Evolutionary conservation across 768 basidiomycete species (phyloP), one percentile per base, ranked within the genome.

Genomic region (Suillus decipiens): DNA sequence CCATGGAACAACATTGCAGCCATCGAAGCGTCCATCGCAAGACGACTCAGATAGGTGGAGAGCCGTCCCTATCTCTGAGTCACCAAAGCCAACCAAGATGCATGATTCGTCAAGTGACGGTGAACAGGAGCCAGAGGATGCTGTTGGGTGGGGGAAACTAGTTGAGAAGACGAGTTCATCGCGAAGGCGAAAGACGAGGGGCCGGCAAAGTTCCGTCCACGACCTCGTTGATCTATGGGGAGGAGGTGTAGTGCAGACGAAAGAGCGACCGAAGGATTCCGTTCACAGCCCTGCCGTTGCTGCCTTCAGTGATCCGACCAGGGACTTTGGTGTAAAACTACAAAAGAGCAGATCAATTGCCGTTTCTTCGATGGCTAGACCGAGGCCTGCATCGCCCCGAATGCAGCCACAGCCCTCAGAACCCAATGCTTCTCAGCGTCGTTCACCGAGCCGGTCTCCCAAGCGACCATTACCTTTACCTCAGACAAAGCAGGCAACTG

Each of bases 161-260:
- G 69, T 34, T 55, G 61, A 72, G 63, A 72, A 69, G 51, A 66
- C 62, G 58, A 63, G 68, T 37, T 67, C 71, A 19, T 70, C 70
- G 63, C 68, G 74, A 59, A 75, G 73, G 58, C 70, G 75, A 47
- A 81, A 74, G 67, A 73, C 77, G 48, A 86, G 85, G 67, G 79
- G 84, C 45, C 78, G 92, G 66, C 90, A 93, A 78, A 89, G 86
- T 69, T 93, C 93, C 14, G 91, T 93, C 28, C 91, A 95, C 69
- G 89, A 94, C 69, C 72, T 93, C 61, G 89, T 93, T 34, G 89
- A 90, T 71, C 73, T 93, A 34, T 93, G 89, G 81, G 90, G 90
- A 47, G 89, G 89, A 8, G 80, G 81, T 15, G 64, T 79, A 63
- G 66, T 68, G 55, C 77, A 73, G 65, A 71, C 71, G 28, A 84